Evolutionary conservation across 306 rosid genomes (phyloP).

Genomic region (Hippophae rhamnoides): DNA sequence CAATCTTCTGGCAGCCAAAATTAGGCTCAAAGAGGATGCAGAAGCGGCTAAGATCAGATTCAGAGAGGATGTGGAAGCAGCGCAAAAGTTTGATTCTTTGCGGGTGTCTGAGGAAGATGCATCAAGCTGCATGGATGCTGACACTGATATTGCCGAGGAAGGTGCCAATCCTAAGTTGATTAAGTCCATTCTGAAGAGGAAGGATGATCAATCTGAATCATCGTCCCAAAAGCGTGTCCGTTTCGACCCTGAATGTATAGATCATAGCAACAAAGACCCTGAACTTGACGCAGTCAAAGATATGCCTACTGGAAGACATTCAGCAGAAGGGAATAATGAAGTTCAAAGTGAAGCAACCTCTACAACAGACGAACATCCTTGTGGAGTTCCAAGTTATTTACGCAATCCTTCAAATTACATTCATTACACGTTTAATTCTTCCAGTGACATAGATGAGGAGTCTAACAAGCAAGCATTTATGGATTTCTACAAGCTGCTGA

Average conservation of each 20-base stretch:
- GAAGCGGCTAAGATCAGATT: slow-evolving; percentile 64
- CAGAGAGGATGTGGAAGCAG: slow-evolving; percentile 57
- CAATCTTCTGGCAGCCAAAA: slow-evolving; percentile 68
- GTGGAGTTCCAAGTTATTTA: slow-evolving; percentile 77
- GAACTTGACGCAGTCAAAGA: slow-evolving; percentile 26
- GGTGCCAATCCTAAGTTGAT: slow-evolving; percentile 52
- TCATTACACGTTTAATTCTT: slow-evolving; percentile 56
- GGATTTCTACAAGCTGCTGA: slow-evolving; percentile 51
- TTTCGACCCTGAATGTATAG: slow-evolving; percentile 55
- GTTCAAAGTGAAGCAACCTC: no score
- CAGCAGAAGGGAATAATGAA: not conserved
- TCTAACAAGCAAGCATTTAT: slow-evolving; percentile 68
- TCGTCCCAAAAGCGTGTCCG: slow-evolving; percentile 67
- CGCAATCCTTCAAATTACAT: slow-evolving; percentile 67
- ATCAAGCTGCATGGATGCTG: slow-evolving; percentile 14
- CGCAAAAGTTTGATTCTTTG: slow-evolving; percentile 39
- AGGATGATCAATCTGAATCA: slow-evolving; percentile 34
- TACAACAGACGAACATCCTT: slow-evolving; percentile 17
- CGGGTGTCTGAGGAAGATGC: slow-evolving; percentile 40
- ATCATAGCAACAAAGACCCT: slow-evolving; percentile 19
- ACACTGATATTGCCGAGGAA: slow-evolving; percentile 15
- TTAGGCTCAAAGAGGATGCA: slow-evolving; percentile 60
- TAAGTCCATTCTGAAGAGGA: slow-evolving; percentile 86
- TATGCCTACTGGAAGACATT: slow-evolving; percentile 19
- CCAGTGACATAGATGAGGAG: slow-evolving; percentile 49